Evolutionary conservation across 441 rosid species (phyloP).

Genomic region (Syzygium malaccense): DNA sequence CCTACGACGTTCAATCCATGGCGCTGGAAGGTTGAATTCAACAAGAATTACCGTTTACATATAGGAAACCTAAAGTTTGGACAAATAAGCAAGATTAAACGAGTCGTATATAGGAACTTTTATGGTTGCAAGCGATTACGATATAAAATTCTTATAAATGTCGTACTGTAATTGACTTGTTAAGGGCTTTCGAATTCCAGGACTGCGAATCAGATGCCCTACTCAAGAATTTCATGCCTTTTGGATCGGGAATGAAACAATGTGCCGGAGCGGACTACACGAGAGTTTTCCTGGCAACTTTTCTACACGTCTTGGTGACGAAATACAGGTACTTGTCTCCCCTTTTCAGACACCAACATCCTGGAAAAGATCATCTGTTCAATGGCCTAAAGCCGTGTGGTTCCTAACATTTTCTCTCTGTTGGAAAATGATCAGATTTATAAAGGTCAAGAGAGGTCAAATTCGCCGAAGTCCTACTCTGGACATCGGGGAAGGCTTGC

Average conservation of each 20-base stretch:
- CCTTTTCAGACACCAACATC: background rate
- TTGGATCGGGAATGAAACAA: constrained; percentile 26
- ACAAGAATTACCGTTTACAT: background rate
- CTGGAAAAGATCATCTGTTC: background rate
- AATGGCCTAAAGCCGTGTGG: background rate
- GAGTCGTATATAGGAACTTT: background rate
- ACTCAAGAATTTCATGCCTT: constrained; percentile 22
- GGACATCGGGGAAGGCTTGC: background rate
- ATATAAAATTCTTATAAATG: background rate
- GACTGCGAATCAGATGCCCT: background rate
- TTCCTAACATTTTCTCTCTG: background rate
- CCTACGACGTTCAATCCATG: constrained; percentile 27
- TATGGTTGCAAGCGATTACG: no score
- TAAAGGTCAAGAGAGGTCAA: background rate
- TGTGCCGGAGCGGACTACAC: constrained; percentile 23
- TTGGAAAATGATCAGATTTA: background rate
- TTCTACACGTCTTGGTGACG: constrained; percentile 24
- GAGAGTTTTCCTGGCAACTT: constrained; percentile 14
- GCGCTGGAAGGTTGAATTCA: constrained; percentile 23
- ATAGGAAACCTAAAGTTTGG: background rate
- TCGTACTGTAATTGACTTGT: background rate
- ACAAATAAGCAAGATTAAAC: background rate
- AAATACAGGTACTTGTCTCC: constrained; percentile 13
- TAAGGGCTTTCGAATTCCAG: background rate
- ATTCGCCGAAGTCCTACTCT: background rate